A percentile compares a stretch with the other conserved stretches of the same genome.
Conservation (phyloP, 2,329 filamentous ascomycete species). For the Penicillium capsulatum region DNA sequence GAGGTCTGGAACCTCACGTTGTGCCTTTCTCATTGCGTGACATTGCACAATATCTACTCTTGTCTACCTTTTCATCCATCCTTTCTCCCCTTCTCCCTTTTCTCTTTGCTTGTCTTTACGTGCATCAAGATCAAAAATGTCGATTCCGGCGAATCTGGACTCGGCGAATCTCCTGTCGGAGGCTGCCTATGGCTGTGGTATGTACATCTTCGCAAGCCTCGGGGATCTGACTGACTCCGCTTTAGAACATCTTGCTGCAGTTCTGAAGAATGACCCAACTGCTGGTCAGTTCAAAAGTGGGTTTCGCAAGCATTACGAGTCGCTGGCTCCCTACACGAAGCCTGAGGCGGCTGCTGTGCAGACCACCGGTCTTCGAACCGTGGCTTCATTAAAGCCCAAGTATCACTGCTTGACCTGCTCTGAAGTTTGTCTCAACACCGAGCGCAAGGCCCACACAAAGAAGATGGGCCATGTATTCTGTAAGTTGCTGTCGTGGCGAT, state of each 20-base stretch:
- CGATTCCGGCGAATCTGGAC: slow-evolving; percentile 30
- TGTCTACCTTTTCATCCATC: not conserved
- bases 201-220: slow-evolving; percentile 9
- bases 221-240: not conserved
- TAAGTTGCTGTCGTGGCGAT: slow-evolving; percentile 20
- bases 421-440: slow-evolving; percentile 28
- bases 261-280: slow-evolving; percentile 31
- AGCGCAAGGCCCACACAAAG: slow-evolving; percentile 35
- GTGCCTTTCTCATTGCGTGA: not conserved
- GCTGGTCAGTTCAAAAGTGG: slow-evolving; percentile 35
- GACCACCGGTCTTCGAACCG: slow-evolving; percentile 19
- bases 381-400: slow-evolving; percentile 35
- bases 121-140: not conserved
- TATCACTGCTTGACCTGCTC: slow-evolving; percentile 40
- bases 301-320: slow-evolving; percentile 32
- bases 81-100: not conserved
- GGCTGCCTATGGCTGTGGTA: slow-evolving; percentile 43
- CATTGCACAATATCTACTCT: not conserved
- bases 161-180: slow-evolving; percentile 34
- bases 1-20: slow-evolving; percentile 9
- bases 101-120: not conserved
- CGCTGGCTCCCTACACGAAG: slow-evolving; percentile 28
- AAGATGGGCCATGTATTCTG: slow-evolving; percentile 42
- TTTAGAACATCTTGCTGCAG: slow-evolving; percentile 38
- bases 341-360: slow-evolving; percentile 20